These are phyloP conservation scores for Pleurotus salmoneostramineus DNA, from an alignment of 768 basidiomycete species.

Conservation along the genomic window DNA sequence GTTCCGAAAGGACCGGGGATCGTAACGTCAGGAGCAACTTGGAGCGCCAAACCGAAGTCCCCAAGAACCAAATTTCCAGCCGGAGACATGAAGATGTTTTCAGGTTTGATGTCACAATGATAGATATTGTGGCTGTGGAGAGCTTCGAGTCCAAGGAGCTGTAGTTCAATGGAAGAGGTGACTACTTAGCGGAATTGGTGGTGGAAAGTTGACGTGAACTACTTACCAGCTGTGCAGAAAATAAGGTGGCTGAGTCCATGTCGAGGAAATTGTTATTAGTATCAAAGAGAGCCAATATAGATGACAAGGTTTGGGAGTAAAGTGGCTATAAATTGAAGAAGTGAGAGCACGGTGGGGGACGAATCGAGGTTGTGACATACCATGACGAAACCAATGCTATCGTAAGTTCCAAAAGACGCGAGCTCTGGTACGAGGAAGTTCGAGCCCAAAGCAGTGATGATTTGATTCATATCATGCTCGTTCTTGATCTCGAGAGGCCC, in stretches of 20 bases:
- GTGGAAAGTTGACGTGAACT: not conserved
- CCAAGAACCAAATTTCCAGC: conserved; percentile 13
- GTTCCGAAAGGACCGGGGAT: not conserved
- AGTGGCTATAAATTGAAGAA: not conserved
- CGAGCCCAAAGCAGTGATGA: not conserved
- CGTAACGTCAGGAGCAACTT: not conserved
- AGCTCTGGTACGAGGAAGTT: conserved; percentile 1
- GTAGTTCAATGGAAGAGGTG: not conserved
- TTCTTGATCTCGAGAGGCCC: not conserved
- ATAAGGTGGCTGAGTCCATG: not conserved
- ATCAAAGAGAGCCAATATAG: not conserved
- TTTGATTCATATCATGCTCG: not conserved
- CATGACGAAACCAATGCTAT: not conserved
- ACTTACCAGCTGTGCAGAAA: conserved; percentile 1
- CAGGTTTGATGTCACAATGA: conserved; percentile 14
- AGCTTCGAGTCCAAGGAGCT: conserved; percentile 11
- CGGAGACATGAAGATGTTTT: conserved; percentile 14
- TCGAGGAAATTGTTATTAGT: not conserved
- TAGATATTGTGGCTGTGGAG: conserved; percentile 11
- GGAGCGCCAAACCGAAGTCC: conserved; percentile 12
- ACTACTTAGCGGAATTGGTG: not conserved
- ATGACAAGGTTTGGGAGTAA: not conserved
- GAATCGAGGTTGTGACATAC: not conserved
- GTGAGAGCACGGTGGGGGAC: not conserved
- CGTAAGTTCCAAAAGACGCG: not conserved